phyloP scores from a whole-genome alignment of 805 yeast genomes.

The Lipomyces anomalus region DNA sequence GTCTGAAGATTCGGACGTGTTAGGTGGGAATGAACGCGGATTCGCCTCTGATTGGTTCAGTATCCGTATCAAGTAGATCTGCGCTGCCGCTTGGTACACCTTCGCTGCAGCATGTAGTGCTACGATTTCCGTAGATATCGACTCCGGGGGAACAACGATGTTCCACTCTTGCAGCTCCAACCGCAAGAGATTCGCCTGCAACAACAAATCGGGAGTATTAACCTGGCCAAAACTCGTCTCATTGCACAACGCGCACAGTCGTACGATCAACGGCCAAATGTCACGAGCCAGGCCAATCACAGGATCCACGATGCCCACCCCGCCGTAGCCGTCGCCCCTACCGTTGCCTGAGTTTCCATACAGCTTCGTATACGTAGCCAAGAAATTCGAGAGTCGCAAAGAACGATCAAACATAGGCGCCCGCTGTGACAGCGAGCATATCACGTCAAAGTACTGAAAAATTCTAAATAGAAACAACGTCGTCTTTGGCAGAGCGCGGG shows the following conservation, averaged over 20 bases:
- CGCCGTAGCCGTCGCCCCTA: slow-evolving; percentile 2
- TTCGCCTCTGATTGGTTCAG: neutral
- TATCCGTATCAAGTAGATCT: slow-evolving; percentile 20
- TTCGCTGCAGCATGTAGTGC: slow-evolving; percentile 23
- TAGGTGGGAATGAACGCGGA: slow-evolving; percentile 5
- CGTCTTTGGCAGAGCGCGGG: slow-evolving; percentile 10
- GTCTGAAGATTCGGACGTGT: slow-evolving; percentile 8
- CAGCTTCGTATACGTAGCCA: slow-evolving; percentile 16
- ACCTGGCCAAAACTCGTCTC: slow-evolving; percentile 19
- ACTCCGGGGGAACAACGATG: neutral
- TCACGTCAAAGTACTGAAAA: slow-evolving; percentile 23
- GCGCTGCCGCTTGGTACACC: slow-evolving; percentile 22
- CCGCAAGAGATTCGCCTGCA: slow-evolving; percentile 19
- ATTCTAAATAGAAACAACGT: slow-evolving; percentile 20
- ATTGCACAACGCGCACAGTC: slow-evolving; percentile 20
- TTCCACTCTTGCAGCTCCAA: slow-evolving; percentile 19
- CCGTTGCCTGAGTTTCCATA: neutral
- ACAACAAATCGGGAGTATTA: slow-evolving; percentile 11
- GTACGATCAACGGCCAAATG: slow-evolving; percentile 22
- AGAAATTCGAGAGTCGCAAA: slow-evolving; percentile 16
- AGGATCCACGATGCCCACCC: slow-evolving; percentile 12
- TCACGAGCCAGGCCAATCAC: slow-evolving; percentile 21
- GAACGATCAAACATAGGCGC: slow-evolving; percentile 14
- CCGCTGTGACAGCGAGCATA: slow-evolving; percentile 16
- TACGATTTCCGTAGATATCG: slow-evolving; percentile 7